Evolutionary conservation across 2,329 filamentous ascomycete genomes (phyloP), one percentile per base, ranked within the genome.

Genomic region (Zymoseptoria brevis): DNA sequence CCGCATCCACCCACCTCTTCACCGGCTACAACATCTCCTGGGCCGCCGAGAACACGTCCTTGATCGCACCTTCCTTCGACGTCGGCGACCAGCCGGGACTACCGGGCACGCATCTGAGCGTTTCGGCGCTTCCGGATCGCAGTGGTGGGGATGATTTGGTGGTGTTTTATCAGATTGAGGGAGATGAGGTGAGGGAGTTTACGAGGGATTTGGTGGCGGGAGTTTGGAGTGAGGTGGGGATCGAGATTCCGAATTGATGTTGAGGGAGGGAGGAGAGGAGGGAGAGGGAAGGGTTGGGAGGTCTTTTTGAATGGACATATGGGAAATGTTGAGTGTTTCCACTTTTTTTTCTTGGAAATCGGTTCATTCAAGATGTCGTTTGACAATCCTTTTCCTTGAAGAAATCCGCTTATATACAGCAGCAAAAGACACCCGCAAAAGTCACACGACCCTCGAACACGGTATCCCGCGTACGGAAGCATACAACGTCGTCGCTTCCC

Each of bases 1-100:
- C 71, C 62, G 58, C 56, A 11, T 66, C 62, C 1, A 72, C 72
- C 35, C 65, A 67, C 13, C 67, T 68, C 19, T 71, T 78, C 59
- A 70, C 68, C 8, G 76, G 75, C 5, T 74, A 73, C 62, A 74
- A 77, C 56, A 67, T 76, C 50, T 67, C 67, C 5, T 77, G 67
- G 62, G 60, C 65, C 2, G 72, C 73, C 0, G 75, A 78, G 60
- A 76, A 76, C 48, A 76, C 74, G 1, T 68, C 69, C 1, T 69
- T 73, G 16, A 53, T 68, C 0, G 63, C 64, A 16, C 65, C 72
- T 11, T 64, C 65, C 1, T 75, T 77, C 54, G 69, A 66, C 0
- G 69, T 78, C 22, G 67, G 65, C 8, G 71, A 69, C 6, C 66
- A 71, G 0, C 66, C 70, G 6, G 74, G 70, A 0, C 62, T 77